These are phyloP conservation scores for Rhynchosporium secalis DNA, from an alignment of 2,329 filamentous ascomycete species.

Conservation along the genomic window DNA sequence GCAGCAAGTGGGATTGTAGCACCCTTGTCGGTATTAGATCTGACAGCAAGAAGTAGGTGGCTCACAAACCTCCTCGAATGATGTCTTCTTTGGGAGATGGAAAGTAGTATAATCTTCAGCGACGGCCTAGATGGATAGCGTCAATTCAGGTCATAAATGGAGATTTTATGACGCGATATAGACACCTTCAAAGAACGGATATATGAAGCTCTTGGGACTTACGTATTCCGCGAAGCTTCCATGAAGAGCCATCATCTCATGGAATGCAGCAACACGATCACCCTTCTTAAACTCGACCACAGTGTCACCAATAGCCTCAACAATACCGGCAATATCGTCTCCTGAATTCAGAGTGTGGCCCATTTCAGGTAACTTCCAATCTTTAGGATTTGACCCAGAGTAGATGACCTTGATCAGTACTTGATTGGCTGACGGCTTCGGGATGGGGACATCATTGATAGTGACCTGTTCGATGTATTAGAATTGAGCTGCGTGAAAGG, in stretches of 20 bases:
- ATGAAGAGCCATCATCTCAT: conserved; percentile 50
- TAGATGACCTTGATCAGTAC: conserved; percentile 39
- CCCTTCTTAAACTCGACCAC: conserved; percentile 48
- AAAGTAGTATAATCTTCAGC: conserved; percentile 57
- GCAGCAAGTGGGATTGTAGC: conserved; percentile 48
- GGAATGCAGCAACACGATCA: conserved; percentile 51
- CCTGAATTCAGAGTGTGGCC: conserved; percentile 34
- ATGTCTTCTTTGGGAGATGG: conserved; percentile 36
- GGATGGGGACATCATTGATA: conserved; percentile 37
- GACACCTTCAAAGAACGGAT: no score
- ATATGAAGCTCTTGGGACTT: background rate
- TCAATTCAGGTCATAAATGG: no score
- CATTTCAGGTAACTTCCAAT: conserved; percentile 36
- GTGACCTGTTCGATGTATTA: conserved; percentile 20
- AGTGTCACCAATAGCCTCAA: conserved; percentile 50
- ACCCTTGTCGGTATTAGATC: conserved; percentile 43
- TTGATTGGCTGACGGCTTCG: conserved; percentile 37
- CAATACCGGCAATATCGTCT: conserved; percentile 43
- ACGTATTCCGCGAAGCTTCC: conserved; percentile 62
- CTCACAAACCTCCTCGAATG: conserved; percentile 36
- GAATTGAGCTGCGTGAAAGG: no score
- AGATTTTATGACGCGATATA: no score
- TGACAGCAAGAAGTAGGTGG: conserved; percentile 42
- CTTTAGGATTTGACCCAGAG: conserved; percentile 39
- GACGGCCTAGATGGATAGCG: conserved; percentile 42